Percentiles rank a stretch among this genome's conserved stretches.
Conservation (phyloP, 805 yeast genomes). For the Candida andamanensis region DNA sequence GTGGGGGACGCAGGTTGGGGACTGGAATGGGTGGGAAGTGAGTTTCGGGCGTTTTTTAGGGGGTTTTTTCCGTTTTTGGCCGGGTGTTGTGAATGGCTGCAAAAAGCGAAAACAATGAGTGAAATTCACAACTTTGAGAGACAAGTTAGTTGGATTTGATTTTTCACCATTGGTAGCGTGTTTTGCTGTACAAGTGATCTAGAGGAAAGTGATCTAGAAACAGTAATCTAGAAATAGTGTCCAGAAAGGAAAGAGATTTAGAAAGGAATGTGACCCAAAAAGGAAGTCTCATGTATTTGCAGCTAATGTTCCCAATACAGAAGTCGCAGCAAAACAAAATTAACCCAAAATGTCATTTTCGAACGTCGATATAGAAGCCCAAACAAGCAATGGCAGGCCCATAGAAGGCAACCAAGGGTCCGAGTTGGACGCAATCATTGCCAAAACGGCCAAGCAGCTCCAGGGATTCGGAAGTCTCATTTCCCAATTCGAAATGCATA, state of each 20-base stretch:
- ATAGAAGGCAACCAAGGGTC: slow-evolving; percentile 8
- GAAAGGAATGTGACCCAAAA: too few species aligned
- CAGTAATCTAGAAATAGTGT: too few species aligned
- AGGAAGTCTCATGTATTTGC: neutral
- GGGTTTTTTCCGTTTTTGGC: too few species aligned
- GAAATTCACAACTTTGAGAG: too few species aligned
- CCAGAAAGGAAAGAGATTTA: too few species aligned
- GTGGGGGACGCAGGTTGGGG: too few species aligned
- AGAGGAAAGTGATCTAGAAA: too few species aligned
- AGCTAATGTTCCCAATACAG: neutral
- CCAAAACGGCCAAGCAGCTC: slow-evolving; percentile 34
- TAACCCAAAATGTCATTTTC: slow-evolving; percentile 48
- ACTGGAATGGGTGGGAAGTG: too few species aligned
- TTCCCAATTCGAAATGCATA: slow-evolving; percentile 45
- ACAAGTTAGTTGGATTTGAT: neutral
- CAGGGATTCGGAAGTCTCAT: slow-evolving; percentile 46
- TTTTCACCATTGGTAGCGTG: neutral
- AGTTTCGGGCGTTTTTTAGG: too few species aligned
- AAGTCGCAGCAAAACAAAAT: slow-evolving; percentile 9
- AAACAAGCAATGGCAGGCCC: slow-evolving; percentile 16
- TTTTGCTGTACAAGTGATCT: neutral
- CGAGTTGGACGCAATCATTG: slow-evolving; percentile 30
- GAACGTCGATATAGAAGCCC: slow-evolving; percentile 48
- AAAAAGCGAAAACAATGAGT: too few species aligned
- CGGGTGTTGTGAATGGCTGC: too few species aligned